A percentile compares a stretch with the other conserved stretches of the same genome.
Evolutionary conservation across 345 rosid species (phyloP).

Genomic region (Citrus glauca): DNA sequence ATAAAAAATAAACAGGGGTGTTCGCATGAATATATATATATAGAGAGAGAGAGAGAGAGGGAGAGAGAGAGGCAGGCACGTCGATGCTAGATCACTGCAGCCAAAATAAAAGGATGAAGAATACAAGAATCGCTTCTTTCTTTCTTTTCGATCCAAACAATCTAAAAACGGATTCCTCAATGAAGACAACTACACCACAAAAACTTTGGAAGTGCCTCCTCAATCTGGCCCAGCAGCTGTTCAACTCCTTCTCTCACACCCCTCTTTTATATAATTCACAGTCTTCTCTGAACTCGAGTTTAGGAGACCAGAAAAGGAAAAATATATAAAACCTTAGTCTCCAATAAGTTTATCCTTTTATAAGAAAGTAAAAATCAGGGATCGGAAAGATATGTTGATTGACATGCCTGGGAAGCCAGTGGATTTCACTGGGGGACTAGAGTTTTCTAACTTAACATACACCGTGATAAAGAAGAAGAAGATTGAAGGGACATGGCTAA

Average conservation of each 20-base stretch:
- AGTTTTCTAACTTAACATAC: slow-evolving; percentile 48
- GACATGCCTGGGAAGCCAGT: slow-evolving; percentile 29
- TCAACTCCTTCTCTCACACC: not conserved
- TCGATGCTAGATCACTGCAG: not conserved
- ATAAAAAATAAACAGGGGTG: rapidly evolving
- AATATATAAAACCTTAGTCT: not conserved
- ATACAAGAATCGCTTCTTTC: slow-evolving; percentile 13
- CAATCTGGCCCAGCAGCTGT: slow-evolving; percentile 27
- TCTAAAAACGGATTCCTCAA: slow-evolving; percentile 29
- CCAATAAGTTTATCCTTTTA: not conserved
- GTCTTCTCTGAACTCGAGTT: slow-evolving; percentile 1
- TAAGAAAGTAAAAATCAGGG: slow-evolving; percentile 14
- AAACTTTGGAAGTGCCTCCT: slow-evolving; percentile 31
- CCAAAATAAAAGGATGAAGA: slow-evolving; percentile 23
- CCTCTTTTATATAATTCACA: slow-evolving; percentile 19
- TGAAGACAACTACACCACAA: slow-evolving; percentile 17
- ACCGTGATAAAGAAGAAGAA: slow-evolving; percentile 41
- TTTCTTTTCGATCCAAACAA: slow-evolving; percentile 15
- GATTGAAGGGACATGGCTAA: slow-evolving; percentile 44
- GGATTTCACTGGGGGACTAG: slow-evolving; percentile 48
- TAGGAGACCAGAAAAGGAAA: slow-evolving; percentile 1
- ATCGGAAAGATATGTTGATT: slow-evolving; percentile 33
- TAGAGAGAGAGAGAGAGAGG: no score
- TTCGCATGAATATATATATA: no score
- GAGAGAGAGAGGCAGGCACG: not conserved